phyloP scores from a whole-genome alignment of 1,139 yeast genomes.

The Meyerozyma carpophila region DNA sequence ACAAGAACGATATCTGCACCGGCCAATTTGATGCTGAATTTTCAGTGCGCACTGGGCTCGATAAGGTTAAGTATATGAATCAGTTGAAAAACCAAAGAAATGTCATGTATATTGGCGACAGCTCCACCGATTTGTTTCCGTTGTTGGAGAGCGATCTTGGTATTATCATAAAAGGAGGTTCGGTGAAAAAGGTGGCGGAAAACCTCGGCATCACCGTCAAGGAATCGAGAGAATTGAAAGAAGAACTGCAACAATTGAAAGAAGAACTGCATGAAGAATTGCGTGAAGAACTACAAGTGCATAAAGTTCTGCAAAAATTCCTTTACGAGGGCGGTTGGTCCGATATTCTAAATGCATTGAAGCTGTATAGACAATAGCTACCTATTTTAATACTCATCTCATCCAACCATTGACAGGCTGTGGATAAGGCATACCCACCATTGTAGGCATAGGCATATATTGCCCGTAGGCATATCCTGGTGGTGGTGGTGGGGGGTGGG shows the following conservation, averaged over 20 bases:
- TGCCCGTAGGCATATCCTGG: conserved; percentile 34
- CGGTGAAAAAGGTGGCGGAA: conserved; percentile 7
- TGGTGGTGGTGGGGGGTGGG: conserved; percentile 19
- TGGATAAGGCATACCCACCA: conserved; percentile 19
- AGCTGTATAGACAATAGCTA: background rate
- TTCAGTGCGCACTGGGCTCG: conserved; percentile 50
- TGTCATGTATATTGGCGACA: conserved; percentile 59
- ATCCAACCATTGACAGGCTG: conserved; percentile 30
- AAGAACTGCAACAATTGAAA: background rate
- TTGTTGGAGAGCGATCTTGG: conserved; percentile 47
- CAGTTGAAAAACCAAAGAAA: conserved; percentile 12
- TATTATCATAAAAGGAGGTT: conserved; percentile 36
- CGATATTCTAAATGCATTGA: background rate
- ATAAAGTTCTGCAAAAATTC: too few relatives aligned
- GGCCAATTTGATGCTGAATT: conserved; percentile 24
- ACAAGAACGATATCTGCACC: conserved; percentile 29
- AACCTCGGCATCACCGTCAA: background rate
- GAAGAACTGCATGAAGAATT: too few relatives aligned
- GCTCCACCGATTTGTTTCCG: conserved; percentile 56
- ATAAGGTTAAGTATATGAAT: conserved; percentile 36
- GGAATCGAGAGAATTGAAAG: background rate
- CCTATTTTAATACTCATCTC: conserved; percentile 8
- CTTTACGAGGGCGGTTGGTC: background rate
- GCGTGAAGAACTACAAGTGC: too few relatives aligned
- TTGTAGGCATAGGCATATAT: conserved; percentile 30